These are phyloP conservation scores for Lupinus albus DNA, from an alignment of 306 rosid genomes.

Conservation along the genomic window DNA sequence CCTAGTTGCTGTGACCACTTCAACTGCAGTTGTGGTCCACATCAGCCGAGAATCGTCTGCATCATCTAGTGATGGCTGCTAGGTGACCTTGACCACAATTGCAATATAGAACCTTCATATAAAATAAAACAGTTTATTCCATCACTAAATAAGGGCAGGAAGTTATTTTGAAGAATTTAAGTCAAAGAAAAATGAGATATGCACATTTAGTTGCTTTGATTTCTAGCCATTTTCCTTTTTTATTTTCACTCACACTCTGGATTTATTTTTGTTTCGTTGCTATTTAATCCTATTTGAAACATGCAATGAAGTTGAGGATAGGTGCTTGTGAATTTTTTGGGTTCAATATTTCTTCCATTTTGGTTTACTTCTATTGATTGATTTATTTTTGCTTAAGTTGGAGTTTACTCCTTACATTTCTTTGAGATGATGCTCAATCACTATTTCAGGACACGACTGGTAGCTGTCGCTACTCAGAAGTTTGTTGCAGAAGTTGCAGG, in stretches of 20 bases:
- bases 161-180: not conserved
- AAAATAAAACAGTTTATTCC: not conserved
- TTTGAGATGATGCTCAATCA: not conserved
- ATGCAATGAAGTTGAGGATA: not conserved
- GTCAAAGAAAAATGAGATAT: not conserved
- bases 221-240: conserved; percentile 8
- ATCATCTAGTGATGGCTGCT: not conserved
- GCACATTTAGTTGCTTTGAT: not conserved
- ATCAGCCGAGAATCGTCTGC: not conserved
- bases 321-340: not conserved
- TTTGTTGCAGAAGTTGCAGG: conserved; percentile 86
- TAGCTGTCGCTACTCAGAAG: conserved; percentile 87
- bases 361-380: conserved; percentile 26
- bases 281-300: not conserved
- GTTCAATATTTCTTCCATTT: conserved; percentile 27
- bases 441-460: conserved; percentile 69
- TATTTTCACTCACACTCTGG: not conserved
- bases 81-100: not conserved
- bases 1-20: not conserved
- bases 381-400: conserved; percentile 4
- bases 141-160: no score
- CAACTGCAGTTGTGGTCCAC: no score
- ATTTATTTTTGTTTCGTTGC: not conserved
- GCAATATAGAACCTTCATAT: not conserved
- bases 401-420: not conserved